phyloP scores from a whole-genome alignment of 139 green algal species.

The Dunaliella sp. region DNA sequence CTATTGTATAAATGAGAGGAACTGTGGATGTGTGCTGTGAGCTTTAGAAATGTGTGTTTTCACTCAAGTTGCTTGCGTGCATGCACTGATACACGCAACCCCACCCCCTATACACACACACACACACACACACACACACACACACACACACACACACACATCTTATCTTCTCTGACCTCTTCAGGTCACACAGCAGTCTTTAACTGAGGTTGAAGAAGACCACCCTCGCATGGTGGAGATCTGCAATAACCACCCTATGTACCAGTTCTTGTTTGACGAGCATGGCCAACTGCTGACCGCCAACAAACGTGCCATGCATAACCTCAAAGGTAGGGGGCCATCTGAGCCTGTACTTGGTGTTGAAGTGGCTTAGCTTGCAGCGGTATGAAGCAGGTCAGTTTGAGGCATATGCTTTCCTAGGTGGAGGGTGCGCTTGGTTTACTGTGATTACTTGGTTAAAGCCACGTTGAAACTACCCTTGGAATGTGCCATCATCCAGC shows the following conservation, averaged over 20 bases:
- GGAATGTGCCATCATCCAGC: too few species aligned
- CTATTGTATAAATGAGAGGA: neutral
- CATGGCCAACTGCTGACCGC: conserved; percentile 54
- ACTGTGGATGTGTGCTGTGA: neutral
- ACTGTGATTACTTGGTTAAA: too few species aligned
- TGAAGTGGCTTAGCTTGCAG: too few species aligned
- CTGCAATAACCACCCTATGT: conserved; percentile 64
- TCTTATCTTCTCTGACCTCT: too few species aligned
- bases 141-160: too few species aligned
- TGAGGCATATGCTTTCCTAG: too few species aligned
- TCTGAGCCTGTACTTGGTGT: too few species aligned
- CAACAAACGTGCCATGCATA: conserved; percentile 52
- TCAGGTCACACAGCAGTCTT: conserved; percentile 21
- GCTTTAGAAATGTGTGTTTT: neutral
- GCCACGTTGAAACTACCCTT: too few species aligned
- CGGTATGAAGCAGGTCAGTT: too few species aligned
- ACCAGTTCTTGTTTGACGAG: conserved; percentile 66
- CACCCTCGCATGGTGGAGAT: conserved; percentile 53
- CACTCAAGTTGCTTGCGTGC: neutral
- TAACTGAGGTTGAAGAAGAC: conserved; percentile 25
- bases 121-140: too few species aligned
- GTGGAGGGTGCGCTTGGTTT: too few species aligned
- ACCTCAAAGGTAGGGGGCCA: conserved; percentile 47
- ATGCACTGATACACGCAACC: neutral
- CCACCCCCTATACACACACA: neutral